A percentile compares a stretch with the other conserved stretches of the same genome.
These are phyloP conservation scores for Botrytis medusae DNA, from an alignment of 2,329 filamentous ascomycete genomes.

Conservation along the genomic window DNA sequence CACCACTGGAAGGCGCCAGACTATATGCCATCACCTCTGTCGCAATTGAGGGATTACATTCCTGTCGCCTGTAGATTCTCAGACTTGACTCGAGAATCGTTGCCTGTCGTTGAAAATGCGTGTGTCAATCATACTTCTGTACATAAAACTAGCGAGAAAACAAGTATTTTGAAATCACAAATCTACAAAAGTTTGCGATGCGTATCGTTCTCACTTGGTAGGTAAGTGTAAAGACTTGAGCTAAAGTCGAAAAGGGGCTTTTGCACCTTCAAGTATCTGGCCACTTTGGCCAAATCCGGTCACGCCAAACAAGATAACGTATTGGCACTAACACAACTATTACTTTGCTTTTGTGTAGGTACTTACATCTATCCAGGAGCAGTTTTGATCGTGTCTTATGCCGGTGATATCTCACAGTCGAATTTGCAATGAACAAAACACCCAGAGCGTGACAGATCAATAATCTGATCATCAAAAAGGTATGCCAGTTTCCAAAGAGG, in stretches of 20 bases:
- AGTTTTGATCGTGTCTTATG: not conserved
- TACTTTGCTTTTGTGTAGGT: not conserved
- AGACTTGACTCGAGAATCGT: not conserved
- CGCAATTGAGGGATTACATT: not conserved
- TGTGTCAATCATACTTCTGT: not conserved
- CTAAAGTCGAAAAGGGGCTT: not conserved
- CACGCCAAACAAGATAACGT: not conserved
- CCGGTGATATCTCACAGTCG: not conserved
- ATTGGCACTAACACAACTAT: not conserved
- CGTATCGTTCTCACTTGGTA: not conserved
- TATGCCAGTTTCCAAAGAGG: not conserved
- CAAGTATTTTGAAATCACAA: no score
- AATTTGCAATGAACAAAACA: not conserved
- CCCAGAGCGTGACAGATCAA: not conserved
- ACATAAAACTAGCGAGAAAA: not conserved
- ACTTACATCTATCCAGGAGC: not conserved
- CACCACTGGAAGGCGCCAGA: not conserved
- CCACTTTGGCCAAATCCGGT: not conserved
- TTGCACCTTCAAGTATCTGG: not conserved
- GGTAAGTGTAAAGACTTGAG: not conserved
- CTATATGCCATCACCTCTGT: not conserved
- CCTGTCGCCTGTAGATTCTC: not conserved
- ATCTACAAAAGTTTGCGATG: not conserved
- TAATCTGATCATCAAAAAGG: not conserved
- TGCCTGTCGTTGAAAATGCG: not conserved